These are phyloP conservation scores for Moesziomyces globuligerus DNA, from an alignment of 1,284 basidiomycete genomes.

Conservation along the genomic window DNA sequence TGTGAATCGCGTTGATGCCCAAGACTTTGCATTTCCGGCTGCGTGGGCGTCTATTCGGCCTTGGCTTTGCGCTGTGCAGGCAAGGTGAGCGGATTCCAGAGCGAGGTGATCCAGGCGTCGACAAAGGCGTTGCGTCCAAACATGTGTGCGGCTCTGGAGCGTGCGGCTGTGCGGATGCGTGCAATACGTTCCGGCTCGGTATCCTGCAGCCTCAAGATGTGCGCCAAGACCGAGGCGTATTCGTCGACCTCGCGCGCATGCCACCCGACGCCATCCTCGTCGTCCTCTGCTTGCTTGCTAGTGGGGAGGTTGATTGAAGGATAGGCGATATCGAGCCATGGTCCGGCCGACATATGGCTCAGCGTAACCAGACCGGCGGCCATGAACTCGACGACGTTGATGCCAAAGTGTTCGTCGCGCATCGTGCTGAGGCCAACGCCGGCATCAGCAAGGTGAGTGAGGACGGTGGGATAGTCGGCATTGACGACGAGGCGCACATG, in stretches of 20 bases:
- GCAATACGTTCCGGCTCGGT: conserved; percentile 69
- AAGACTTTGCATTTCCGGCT: too few species aligned
- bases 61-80: conserved; percentile 1
- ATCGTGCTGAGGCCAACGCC: conserved; percentile 93
- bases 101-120: conserved; percentile 19
- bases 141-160: conserved; percentile 65
- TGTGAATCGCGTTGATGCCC: too few species aligned
- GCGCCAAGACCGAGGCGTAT: conserved; percentile 78
- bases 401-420: conserved; percentile 99
- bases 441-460: conserved; percentile 77
- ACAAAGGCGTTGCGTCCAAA: conserved; percentile 48
- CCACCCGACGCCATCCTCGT: conserved; percentile 6
- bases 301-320: conserved; percentile 12
- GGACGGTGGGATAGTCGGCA: conserved; percentile 78
- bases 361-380: conserved; percentile 90
- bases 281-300: background rate
- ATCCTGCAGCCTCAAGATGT: conserved; percentile 74
- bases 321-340: conserved; percentile 88
- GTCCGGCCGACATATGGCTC: conserved; percentile 91
- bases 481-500: conserved; percentile 85
- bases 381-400: conserved; percentile 98
- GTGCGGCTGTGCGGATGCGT: conserved; percentile 68
- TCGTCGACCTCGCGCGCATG: conserved; percentile 74
- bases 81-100: conserved; percentile 32
- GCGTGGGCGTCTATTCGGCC: too few species aligned